These are phyloP conservation scores for Huntiella moniliformis DNA, from an alignment of 2,329 filamentous ascomycete genomes.

Conservation along the genomic window DNA sequence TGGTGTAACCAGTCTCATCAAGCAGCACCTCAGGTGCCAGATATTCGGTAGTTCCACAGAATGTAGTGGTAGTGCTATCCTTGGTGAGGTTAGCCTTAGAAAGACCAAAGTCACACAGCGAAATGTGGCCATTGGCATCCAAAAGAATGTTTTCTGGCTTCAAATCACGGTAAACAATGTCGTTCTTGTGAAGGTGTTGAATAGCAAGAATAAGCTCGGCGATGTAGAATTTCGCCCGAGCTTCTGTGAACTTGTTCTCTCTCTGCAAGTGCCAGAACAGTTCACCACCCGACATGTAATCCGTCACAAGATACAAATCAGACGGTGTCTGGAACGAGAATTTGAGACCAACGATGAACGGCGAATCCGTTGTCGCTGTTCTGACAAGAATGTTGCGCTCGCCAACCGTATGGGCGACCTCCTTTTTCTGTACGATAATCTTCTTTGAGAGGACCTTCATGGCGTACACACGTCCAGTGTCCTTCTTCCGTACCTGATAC, in stretches of 20 bases:
- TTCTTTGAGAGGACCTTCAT: constrained; percentile 99
- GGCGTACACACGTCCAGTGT: constrained; percentile 87
- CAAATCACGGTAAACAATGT: constrained; percentile 92
- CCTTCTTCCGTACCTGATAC: constrained; percentile 94
- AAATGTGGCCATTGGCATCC: constrained; percentile 94
- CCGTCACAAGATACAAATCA: constrained; percentile 93
- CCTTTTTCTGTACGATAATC: constrained; percentile 99
- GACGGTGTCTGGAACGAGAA: constrained; percentile 97
- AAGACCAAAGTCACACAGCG: constrained; percentile 88
- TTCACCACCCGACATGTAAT: constrained; percentile 98
- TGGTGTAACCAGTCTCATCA: constrained; percentile 94
- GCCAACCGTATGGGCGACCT: constrained; percentile 90
- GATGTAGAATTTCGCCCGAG: constrained; percentile 94
- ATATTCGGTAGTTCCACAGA: constrained; percentile 96
- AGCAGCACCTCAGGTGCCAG: constrained; percentile 86
- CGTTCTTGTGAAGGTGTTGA: constrained; percentile 86
- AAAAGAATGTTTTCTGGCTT: constrained; percentile 96
- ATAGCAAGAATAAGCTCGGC: constrained; percentile 90
- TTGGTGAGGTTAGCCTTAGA: constrained; percentile 96
- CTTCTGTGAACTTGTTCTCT: constrained; percentile 87
- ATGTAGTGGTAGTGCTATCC: constrained; percentile 96
- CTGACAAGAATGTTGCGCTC: constrained; percentile 94
- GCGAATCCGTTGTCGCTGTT: constrained; percentile 86
- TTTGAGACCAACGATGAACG: constrained; percentile 94
- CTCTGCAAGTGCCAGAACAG: constrained; percentile 98